Base-by-base conservation (phyloP, 2,329 filamentous ascomycete species). In the Penicillium sp. region DNA sequence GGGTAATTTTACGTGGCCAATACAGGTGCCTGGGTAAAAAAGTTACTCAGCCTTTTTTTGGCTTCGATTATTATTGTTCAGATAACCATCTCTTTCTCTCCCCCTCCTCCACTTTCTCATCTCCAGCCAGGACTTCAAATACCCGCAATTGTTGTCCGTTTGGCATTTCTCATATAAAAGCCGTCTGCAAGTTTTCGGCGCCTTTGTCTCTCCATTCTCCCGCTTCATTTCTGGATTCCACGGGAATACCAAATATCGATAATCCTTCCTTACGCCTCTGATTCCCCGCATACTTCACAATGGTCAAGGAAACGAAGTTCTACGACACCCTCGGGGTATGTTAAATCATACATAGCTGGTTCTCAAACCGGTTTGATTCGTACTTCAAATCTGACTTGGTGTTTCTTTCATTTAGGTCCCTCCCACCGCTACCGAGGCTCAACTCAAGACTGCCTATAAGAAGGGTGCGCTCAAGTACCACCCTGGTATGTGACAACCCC, bases 401-500 rank as follows among this genome's bases (percentile, higher is more conserved):
- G 42, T 69, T 57, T 52, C 65, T 68, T 57, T 24, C 32, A 43
- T 54, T 44, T 40, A 95, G 90, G 89, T 95, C 66, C 63, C 89
- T 67, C 88, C 90, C 63, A 86, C 84, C 69, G 90, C 89, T 64
- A 88, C 88, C 57, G 93, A 97, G 69, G 81, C 87, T 66, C 89
- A 97, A 77, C 80, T 99, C 64, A 97, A 94, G 81, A 92, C 92
- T 71, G 92, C 93, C 35, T 99, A 99, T 78, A 90, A 92, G 73
- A 97, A 95, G 75, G 86, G 90, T 56, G 94, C 94, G 20, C 82
- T 99, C 60, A 92, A 88, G 74, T 85, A 91, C 67, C 94, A 99
- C 72, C 90, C 90, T 69, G 89, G 89, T 93, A 92, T 87, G 67
- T 96, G 18, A 32, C 16, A 50, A 22, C 45, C 14, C 45, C 45